Percentiles rank a stretch among this genome's conserved stretches.
These are phyloP conservation scores for Ophiobolus disseminans DNA, from an alignment of 2,329 filamentous ascomycete species.

Conservation along the genomic window DNA sequence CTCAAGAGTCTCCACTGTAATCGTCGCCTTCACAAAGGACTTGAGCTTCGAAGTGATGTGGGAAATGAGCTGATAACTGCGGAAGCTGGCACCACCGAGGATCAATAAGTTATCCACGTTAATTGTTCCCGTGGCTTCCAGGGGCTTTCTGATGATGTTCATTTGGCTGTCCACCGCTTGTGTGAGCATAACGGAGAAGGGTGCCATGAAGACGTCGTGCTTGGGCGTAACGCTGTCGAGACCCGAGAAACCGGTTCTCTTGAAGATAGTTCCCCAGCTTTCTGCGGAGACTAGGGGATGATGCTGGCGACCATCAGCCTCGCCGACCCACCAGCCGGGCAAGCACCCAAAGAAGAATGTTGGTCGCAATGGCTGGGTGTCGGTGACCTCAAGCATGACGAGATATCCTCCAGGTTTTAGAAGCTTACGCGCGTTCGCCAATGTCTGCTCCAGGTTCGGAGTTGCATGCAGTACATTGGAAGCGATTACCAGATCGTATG, in stretches of 20 bases:
- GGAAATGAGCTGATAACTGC: neutral
- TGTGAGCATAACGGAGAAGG: slow-evolving; percentile 10
- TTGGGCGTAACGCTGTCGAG: slow-evolving; percentile 3
- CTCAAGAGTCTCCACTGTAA: neutral
- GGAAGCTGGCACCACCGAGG: neutral
- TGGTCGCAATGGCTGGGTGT: slow-evolving; percentile 6
- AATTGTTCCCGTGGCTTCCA: neutral
- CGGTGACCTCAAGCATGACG: slow-evolving; percentile 37
- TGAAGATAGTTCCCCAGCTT: slow-evolving; percentile 29
- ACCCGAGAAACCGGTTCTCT: slow-evolving; percentile 13
- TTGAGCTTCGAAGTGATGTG: no score
- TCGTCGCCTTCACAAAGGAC: no score
- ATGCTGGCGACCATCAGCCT: slow-evolving; percentile 11
- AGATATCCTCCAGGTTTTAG: slow-evolving; percentile 45
- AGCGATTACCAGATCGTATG: slow-evolving; percentile 28
- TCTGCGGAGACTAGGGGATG: slow-evolving; percentile 1
- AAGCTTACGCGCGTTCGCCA: slow-evolving; percentile 16
- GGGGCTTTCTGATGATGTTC: slow-evolving; percentile 15
- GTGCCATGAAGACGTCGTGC: neutral
- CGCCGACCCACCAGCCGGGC: slow-evolving; percentile 51
- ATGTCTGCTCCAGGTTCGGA: slow-evolving; percentile 4
- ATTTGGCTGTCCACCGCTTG: slow-evolving; percentile 20
- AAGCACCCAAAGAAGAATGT: slow-evolving; percentile 37
- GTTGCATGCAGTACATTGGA: slow-evolving; percentile 20
- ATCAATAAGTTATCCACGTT: neutral